Evolutionary conservation across 805 yeast species (phyloP).

Genomic region (Debaryomyces hansenii): DNA sequence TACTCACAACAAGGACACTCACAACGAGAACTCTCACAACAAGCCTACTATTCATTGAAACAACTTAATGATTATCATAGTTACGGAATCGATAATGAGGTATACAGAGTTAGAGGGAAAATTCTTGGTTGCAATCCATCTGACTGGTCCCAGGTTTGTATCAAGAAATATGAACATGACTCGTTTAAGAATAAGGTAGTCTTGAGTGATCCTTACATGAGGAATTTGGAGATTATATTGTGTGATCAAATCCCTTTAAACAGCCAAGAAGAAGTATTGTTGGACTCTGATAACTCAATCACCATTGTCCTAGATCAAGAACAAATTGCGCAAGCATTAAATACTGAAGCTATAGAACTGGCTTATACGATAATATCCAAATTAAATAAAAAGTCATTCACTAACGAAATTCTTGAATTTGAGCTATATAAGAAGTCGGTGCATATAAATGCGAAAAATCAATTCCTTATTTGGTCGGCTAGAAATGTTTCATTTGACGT

Average conservation of each 20-base stretch:
- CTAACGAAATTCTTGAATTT: neutral
- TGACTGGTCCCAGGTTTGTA: slow-evolving; percentile 25
- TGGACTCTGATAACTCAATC: slow-evolving; percentile 13
- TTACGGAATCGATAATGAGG: slow-evolving; percentile 4
- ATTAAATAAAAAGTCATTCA: slow-evolving; percentile 1
- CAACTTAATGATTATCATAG: slow-evolving; percentile 3
- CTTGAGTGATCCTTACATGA: slow-evolving; percentile 23
- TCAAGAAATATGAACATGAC: slow-evolving; percentile 21
- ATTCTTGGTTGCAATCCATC: slow-evolving; percentile 25
- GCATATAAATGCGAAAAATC: slow-evolving; percentile 1
- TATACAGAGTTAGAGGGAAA: slow-evolving; percentile 18
- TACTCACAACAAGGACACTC: too few relatives aligned
- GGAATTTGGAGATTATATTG: slow-evolving; percentile 25
- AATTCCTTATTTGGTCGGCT: slow-evolving; percentile 8
- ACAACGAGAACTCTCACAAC: too few relatives aligned
- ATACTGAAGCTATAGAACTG: slow-evolving; percentile 11
- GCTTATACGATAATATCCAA: slow-evolving; percentile 9
- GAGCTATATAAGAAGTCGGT: slow-evolving; percentile 8
- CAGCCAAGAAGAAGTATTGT: neutral
- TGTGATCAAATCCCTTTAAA: slow-evolving; percentile 10
- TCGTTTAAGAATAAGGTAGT: slow-evolving; percentile 3
- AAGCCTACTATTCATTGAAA: neutral
- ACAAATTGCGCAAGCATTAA: slow-evolving; percentile 13
- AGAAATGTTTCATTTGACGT: slow-evolving; percentile 3
- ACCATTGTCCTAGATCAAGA: slow-evolving; percentile 12